Base-by-base conservation (phyloP, 176 grass and related monocot species). In the Zizania latifolia region DNA sequence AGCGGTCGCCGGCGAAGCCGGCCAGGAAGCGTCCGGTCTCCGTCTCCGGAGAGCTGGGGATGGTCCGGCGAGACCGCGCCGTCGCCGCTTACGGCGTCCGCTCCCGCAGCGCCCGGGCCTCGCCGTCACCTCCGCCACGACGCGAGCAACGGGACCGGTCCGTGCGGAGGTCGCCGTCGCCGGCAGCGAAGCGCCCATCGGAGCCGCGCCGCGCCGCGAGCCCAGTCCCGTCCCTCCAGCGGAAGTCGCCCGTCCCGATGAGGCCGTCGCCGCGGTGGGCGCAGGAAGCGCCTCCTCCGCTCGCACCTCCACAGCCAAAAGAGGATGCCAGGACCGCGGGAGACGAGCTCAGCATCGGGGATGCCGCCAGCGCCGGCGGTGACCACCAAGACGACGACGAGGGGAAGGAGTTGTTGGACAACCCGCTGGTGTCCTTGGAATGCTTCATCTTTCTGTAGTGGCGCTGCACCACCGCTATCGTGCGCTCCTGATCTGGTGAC, bases 371-470 rank as follows among this genome's bases (percentile, higher is more conserved):
- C 46, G 43, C 13, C 5, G 53, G 50, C 4, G 68, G 10, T 3
- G 37, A 63, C 0, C 62, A 12, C 1, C 4, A 73, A 26, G 53
- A 27, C 4, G 82, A 31, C 56, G 72, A 36, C n/a, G 79, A 89
- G 21, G 86, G 83, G 70, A 91, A 89, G 58, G 94, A 97, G 34
- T 93, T 77, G 34, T 50, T 97, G 74, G 90, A 97, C 32, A 97
- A 97, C 57, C 90, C 94, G 50, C 84, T 90, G 0, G 94, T 97
- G 53, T 97, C 94, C 31, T 78, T 97, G 72, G 94, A 97, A 29
- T 97, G 94, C 41, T 97, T 97, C 86, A 93, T 97, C 71, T 97
- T 93, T 38, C 88, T 93, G 14, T 97, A 84, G 82, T 39, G 24
- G 12, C 13, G 43, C 4, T 9, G 17, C 46, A 21, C 5, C 5